These are phyloP conservation scores for Exidia glandulosa DNA, from an alignment of 768 basidiomycete genomes.

Conservation along the genomic window DNA sequence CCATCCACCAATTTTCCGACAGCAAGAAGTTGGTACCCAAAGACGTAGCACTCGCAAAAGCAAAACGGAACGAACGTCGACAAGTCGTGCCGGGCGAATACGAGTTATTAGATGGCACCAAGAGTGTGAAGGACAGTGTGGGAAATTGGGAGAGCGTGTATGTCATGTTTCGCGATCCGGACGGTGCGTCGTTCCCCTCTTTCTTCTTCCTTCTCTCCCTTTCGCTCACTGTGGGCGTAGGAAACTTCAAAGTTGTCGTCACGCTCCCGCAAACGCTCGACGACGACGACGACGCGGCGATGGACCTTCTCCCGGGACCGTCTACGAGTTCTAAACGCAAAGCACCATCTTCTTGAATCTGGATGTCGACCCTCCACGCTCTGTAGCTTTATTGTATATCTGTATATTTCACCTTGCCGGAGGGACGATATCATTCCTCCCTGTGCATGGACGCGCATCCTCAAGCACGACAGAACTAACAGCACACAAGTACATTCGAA, in stretches of 20 bases:
- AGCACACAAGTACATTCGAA: too few species aligned
- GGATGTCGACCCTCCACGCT: too few species aligned
- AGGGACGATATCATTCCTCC: too few species aligned
- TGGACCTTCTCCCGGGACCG: too few species aligned
- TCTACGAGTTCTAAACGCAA: too few species aligned
- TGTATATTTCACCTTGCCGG: too few species aligned
- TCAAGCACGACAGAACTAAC: too few species aligned
- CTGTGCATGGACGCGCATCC: too few species aligned
- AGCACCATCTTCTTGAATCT: too few species aligned
- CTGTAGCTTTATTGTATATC: too few species aligned
- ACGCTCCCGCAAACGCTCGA: background rate
- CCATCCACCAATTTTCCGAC: conserved; percentile 15
- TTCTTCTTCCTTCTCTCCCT: background rate
- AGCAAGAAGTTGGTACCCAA: conserved; percentile 14
- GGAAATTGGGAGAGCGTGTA: conserved; percentile 59
- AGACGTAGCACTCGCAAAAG: conserved; percentile 13
- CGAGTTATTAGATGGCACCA: conserved; percentile 37
- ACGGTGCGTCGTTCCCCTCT: conserved; percentile 36
- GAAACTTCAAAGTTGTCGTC: background rate
- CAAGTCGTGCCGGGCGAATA: conserved; percentile 33
- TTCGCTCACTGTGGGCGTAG: background rate
- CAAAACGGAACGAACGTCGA: conserved; percentile 35
- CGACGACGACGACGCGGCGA: background rate
- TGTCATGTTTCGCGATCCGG: conserved; percentile 51
- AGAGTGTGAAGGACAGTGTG: conserved; percentile 39